Conservation (phyloP, 257 asterid species). For the Solanum pinnatisectum region DNA sequence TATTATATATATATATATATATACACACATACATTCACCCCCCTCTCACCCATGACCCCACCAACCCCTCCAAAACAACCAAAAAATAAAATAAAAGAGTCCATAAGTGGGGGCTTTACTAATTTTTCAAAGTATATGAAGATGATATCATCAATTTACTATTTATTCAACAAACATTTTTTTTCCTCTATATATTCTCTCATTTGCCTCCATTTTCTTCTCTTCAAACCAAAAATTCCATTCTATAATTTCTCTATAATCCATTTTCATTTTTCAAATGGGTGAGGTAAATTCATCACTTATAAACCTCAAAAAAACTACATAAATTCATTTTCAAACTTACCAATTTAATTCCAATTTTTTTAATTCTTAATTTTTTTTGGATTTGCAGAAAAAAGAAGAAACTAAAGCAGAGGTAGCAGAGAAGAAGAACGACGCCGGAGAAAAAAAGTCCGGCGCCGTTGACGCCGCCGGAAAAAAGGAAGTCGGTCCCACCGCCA, state of each 20-base stretch:
- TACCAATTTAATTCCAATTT: neutral
- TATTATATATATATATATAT: neutral
- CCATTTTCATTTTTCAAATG: slow-evolving; percentile 16
- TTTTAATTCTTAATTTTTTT: neutral
- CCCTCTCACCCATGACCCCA: neutral
- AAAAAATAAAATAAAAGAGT: neutral
- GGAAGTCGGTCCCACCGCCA: slow-evolving; percentile 24
- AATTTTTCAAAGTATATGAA: neutral
- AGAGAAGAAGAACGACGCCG: slow-evolving; percentile 24
- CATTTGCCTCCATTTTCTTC: slow-evolving; percentile 46
- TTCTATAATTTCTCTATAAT: neutral
- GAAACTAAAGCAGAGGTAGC: slow-evolving; percentile 12
- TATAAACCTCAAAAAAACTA: neutral
- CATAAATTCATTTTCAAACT: neutral
- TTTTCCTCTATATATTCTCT: slow-evolving; percentile 30
- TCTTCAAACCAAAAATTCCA: slow-evolving; percentile 31
- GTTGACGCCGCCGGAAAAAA: slow-evolving; percentile 20
- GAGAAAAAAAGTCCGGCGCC: slow-evolving; percentile 22
- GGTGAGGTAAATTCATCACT: slow-evolving; percentile 53
- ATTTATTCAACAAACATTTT: neutral
- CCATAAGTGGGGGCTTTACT: neutral
- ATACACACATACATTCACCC: neutral
- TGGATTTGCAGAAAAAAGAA: slow-evolving; percentile 42
- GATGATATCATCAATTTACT: neutral
- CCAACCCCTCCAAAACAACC: neutral